phyloP scores from a whole-genome alignment of 176 grass and related monocot species.

The Dactylis glomerata region DNA sequence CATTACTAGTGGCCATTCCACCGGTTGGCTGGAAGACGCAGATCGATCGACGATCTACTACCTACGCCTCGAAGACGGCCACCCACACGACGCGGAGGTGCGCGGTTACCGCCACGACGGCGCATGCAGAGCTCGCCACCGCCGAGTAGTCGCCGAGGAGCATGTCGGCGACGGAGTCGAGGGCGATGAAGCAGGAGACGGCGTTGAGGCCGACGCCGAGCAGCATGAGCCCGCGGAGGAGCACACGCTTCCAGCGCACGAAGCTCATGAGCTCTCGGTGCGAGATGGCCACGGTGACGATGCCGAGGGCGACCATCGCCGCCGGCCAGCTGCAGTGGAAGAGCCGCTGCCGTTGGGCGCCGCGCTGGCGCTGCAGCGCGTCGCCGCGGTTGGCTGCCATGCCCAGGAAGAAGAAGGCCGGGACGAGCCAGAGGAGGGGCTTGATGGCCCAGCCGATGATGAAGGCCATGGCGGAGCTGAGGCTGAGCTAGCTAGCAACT shows the following conservation, averaged over 20 bases:
- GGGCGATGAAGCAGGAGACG: not conserved
- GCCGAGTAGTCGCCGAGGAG: not conserved
- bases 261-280: not conserved
- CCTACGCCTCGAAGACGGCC: not conserved
- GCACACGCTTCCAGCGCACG: not conserved
- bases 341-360: not conserved
- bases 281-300: not conserved
- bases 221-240: not conserved
- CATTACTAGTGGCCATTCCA: not conserved
- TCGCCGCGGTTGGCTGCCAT: not conserved
- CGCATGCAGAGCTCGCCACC: not conserved
- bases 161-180: not conserved
- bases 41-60: not conserved
- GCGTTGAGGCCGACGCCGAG: not conserved
- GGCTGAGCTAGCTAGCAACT: not conserved
- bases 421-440: not conserved
- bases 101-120: not conserved
- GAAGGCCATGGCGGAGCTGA: not conserved
- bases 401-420: not conserved
- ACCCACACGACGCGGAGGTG: not conserved
- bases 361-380: not conserved
- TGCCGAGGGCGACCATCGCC: not conserved
- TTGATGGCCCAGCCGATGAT: not conserved
- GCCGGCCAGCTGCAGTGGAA: not conserved
- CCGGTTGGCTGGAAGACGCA: not conserved